Evolutionary conservation across 2,329 filamentous ascomycete species (phyloP), one percentile per base, ranked within the genome.

Genomic region (Fusarium sp.): DNA sequence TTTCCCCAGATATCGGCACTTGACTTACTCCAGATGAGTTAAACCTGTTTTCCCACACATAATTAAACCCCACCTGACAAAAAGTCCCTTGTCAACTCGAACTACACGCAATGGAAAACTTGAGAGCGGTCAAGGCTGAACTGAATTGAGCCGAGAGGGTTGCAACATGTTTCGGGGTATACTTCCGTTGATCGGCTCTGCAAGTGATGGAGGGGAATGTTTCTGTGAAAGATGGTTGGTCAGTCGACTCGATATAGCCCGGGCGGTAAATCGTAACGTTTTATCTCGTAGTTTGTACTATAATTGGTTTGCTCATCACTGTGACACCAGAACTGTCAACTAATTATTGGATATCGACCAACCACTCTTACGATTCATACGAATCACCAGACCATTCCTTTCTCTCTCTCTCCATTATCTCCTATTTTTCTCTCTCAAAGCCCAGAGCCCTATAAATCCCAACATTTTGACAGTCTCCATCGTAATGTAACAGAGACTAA

Each of bases 211-310:
- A 59, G n/a, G 42, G 26, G 12, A 28, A 35, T 13, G 38, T 30
- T 33, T 60, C 18, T 48, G 24, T 69, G 66, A 69, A 69, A 69
- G 67, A 70, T 70, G 67, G 66, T 70, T 70, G 67, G 65, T 55
- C 58, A 55, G 53, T 36, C 31, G 45, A 14, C 39, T 36, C 26
- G 36, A 69, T 53, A 54, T 69, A 65, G 50, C 35, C 31, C 31
- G 39, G 64, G 66, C 66, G 66, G 66, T 38, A 69, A 69, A 70
- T 50, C 51, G 30, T 15, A 63, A 28, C 38, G 57, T 47, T 36
- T 39, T 54, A 39, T 54, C 20, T 48, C 18, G 20, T 53, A 42
- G 57, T 31, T 41, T 63, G 38, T 65, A 31, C 44, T 69, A 42
- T 69, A 53, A 69, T 69, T 69, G 66, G 66, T 42, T 39, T 41